Percentiles rank a stretch among this genome's conserved stretches.
Conservation (phyloP, 768 basidiomycete species). For the Boletus subcaerulescens region DNA sequence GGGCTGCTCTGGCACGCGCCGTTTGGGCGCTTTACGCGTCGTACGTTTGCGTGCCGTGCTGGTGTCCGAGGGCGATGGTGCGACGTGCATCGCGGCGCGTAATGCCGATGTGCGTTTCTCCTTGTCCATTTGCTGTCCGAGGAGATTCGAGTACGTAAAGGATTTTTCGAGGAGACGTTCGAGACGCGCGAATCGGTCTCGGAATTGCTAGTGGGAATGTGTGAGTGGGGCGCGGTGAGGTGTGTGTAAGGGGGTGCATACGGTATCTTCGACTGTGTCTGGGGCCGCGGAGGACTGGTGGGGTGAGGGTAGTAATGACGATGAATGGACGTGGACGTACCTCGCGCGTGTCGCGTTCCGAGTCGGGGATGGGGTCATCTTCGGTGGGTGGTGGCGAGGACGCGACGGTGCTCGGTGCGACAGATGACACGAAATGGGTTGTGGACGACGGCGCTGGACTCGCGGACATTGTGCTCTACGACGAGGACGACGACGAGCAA, state of each 20-base stretch:
- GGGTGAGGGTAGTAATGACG: background rate
- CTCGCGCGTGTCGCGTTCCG: conserved; percentile 9
- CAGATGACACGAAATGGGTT: conserved; percentile 17
- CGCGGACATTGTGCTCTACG: conserved; percentile 17
- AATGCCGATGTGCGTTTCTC: conserved; percentile 35
- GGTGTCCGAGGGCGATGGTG: background rate
- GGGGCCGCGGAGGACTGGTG: conserved; percentile 15
- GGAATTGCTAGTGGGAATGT: conserved; percentile 41
- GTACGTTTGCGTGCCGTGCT: conserved; percentile 14
- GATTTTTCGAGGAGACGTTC: conserved; percentile 74
- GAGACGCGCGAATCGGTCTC: conserved; percentile 50
- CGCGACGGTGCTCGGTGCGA: conserved; percentile 22
- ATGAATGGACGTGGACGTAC: conserved; percentile 11
- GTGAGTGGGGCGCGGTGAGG: background rate
- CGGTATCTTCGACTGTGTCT: conserved; percentile 17
- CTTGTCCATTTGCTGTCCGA: conserved; percentile 75
- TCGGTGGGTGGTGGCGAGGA: conserved; percentile 28
- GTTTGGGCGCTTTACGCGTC: conserved; percentile 6
- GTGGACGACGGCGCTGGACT: conserved; percentile 17
- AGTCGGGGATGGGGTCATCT: background rate
- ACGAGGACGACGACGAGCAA: background rate
- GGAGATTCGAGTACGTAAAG: conserved; percentile 65
- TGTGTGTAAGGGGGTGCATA: background rate
- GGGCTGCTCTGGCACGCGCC: conserved; percentile 4
- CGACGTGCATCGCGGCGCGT: conserved; percentile 27